phyloP scores from a whole-genome alignment of 2,329 filamentous ascomycete species.

The Cryphonectria parasitica region DNA sequence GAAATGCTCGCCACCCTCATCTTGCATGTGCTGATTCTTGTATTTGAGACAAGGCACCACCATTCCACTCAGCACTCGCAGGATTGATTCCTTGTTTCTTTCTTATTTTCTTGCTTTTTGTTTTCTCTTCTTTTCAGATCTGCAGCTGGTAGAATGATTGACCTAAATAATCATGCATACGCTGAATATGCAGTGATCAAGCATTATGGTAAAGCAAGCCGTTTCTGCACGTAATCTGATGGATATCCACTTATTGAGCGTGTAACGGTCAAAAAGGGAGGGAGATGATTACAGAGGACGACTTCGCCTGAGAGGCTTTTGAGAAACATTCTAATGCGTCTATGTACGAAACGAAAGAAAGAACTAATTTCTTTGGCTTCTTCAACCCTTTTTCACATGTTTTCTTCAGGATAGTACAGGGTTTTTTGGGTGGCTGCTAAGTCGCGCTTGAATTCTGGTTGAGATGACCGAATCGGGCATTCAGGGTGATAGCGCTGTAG shows the following conservation, averaged over 20 bases:
- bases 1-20: slow-evolving; percentile 21
- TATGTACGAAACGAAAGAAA: no score
- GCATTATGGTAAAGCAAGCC: no score
- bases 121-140: neutral
- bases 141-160: neutral
- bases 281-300: neutral
- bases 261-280: no score
- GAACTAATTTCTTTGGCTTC: no score
- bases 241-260: neutral
- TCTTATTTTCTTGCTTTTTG: neutral
- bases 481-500: neutral
- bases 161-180: neutral
- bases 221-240: neutral
- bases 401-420: neutral
- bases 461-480: neutral
- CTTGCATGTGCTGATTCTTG: slow-evolving; percentile 19
- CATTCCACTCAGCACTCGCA: neutral
- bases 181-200: neutral
- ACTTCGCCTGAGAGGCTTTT: no score
- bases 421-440: neutral
- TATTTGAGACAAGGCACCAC: neutral
- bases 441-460: neutral
- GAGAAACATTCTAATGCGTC: no score
- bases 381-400: neutral
- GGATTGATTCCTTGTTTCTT: neutral